These are phyloP conservation scores for Phytophthora megakarya DNA, from an alignment of 352 stramenopile species.

Conservation along the genomic window DNA sequence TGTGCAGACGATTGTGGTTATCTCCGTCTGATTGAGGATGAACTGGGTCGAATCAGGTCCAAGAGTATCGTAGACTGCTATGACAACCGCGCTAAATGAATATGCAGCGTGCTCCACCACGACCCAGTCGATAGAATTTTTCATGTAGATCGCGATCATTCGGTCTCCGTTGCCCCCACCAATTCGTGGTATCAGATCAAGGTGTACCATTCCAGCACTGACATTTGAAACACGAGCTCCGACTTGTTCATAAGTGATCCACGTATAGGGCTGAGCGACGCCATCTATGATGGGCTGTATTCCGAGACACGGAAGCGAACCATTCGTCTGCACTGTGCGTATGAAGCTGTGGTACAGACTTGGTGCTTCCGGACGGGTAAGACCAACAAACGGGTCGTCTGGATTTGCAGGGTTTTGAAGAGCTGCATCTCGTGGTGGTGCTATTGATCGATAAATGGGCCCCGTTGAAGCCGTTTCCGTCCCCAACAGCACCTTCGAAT, in stretches of 20 bases:
- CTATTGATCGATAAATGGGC: constrained; percentile 50
- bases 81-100: constrained; percentile 42
- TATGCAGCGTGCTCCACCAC: constrained; percentile 90
- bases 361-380: constrained; percentile 43
- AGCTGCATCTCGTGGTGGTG: constrained; percentile 31
- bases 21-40: constrained; percentile 79
- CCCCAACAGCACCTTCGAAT: constrained; percentile 48
- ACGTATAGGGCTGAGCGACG: constrained; percentile 43
- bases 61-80: constrained; percentile 85
- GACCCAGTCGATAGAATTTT: constrained; percentile 96
- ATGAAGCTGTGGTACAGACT: constrained; percentile 62
- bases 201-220: constrained; percentile 50
- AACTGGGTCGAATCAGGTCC: constrained; percentile 70
- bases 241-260: constrained; percentile 64
- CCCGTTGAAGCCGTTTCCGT: constrained; percentile 49
- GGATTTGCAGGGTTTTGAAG: constrained; percentile 39
- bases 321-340: constrained; percentile 29
- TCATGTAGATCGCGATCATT: constrained; percentile 95
- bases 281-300: constrained; percentile 43
- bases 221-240: constrained; percentile 40
- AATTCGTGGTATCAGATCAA: constrained; percentile 45
- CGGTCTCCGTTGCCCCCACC: constrained; percentile 49
- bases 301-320: constrained; percentile 46
- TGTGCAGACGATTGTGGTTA: constrained; percentile 72
- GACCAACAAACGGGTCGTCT: constrained; percentile 44